These are phyloP conservation scores for Laetiporus sulphureus DNA, from an alignment of 1,284 basidiomycete genomes.

Conservation along the genomic window DNA sequence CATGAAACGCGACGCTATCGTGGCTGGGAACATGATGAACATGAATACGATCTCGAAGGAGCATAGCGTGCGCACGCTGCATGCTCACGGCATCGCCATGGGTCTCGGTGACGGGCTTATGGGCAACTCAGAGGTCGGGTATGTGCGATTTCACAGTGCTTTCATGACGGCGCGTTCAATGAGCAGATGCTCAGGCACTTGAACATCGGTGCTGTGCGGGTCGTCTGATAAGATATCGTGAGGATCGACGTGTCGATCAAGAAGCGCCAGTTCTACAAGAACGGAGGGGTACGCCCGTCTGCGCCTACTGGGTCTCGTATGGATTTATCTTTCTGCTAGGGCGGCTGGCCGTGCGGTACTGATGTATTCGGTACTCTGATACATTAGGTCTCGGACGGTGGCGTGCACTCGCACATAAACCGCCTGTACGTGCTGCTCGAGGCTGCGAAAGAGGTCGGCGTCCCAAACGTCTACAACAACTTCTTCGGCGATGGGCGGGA, in stretches of 20 bases:
- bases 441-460: slow-evolving; percentile 76
- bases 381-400: slow-evolving; percentile 82
- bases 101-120: slow-evolving; percentile 88
- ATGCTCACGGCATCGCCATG: slow-evolving; percentile 82
- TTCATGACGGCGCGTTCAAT: slow-evolving; percentile 4
- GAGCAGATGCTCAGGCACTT: slow-evolving; percentile 55
- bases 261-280: slow-evolving; percentile 81
- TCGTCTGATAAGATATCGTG: slow-evolving; percentile 95
- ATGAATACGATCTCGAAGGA: slow-evolving; percentile 83
- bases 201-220: slow-evolving; percentile 87
- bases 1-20: slow-evolving; percentile 82
- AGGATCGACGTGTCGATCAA: slow-evolving; percentile 87
- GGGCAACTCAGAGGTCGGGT: slow-evolving; percentile 96
- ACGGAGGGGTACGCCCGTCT: slow-evolving; percentile 71
- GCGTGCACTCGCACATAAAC: slow-evolving; percentile 89
- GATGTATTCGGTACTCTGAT: no score
- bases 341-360: no score
- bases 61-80: slow-evolving; percentile 67
- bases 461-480: slow-evolving; percentile 84
- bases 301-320: slow-evolving; percentile 80
- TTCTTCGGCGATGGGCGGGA: slow-evolving; percentile 90
- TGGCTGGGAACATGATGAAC: slow-evolving; percentile 72
- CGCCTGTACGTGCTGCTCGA: slow-evolving; percentile 86
- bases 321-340: no score
- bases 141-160: slow-evolving; percentile 21